Base-by-base conservation (phyloP, 176 grass and related monocot species). In the Areca catechu region DNA sequence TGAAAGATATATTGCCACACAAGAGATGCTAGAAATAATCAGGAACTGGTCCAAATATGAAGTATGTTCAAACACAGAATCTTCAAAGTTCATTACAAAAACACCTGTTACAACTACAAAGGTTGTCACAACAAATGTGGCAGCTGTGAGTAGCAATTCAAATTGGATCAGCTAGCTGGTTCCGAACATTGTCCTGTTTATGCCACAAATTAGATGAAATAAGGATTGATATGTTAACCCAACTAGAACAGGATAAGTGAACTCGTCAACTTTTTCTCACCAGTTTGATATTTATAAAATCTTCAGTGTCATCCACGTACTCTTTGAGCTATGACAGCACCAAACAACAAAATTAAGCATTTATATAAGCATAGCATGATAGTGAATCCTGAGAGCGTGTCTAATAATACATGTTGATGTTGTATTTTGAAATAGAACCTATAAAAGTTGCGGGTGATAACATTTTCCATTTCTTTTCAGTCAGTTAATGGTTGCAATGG, bases 361-460 rank as follows among this genome's bases (percentile, higher is more conserved):
- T 58, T 56, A 28, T 50, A 69, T 55, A 48, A 70, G 20, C 25
- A 27, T 27, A 27, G 4, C 25, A 27, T 27, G 25, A 27, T 5
- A 4, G 4, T 27, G 25, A 27, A 27, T 27, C 25, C 4, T 27
- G 25, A 27, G 5, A 27, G 25, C 25, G 5, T 27, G 25, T 27
- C 25, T 27, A 27, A 27, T 27, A 27, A 27, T 27, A 27, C 25
- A 27, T n/a, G n/a, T n/a, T n/a, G n/a, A n/a, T n/a, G n/a, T n/a
- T 5, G 4, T 27, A 27, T 27, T 27, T 27, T 5, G 4, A 27
- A 27, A 4, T 1, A 27, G 25, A 73, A 85, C 63, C 64, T 81
- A 52, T 55, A 74, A 58, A 90, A 85, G 57, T 69, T 98, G 76
- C 73, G 93, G 84, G 94, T 98, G 50, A 14, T 74, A 2, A 37